phyloP scores from a whole-genome alignment of 345 rosid genomes.

The Bruguiera gymnorhiza region DNA sequence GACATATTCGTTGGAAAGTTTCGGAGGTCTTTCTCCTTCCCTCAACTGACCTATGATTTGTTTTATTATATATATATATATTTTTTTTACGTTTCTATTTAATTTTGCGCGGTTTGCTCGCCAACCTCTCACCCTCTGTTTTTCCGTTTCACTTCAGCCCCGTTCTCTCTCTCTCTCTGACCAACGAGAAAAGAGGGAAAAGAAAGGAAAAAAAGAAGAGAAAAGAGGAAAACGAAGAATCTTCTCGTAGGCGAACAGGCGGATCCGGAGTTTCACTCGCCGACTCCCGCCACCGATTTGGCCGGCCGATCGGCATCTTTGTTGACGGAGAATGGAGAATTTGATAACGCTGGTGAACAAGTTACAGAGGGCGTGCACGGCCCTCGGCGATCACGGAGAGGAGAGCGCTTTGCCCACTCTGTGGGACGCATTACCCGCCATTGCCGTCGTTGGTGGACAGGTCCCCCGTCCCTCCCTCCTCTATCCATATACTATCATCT shows the following conservation, averaged over 20 bases:
- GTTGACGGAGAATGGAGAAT: conserved; percentile 54
- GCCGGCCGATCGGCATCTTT: background rate
- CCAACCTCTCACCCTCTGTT: background rate
- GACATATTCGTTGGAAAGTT: conserved; percentile 2
- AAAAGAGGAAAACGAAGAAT: background rate
- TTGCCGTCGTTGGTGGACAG: conserved; percentile 98
- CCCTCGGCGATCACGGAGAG: conserved; percentile 94
- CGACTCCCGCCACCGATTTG: background rate
- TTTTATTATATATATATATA: too few relatives aligned
- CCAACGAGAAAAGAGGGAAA: background rate
- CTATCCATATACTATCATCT: background rate
- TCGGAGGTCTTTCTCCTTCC: background rate
- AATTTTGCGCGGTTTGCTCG: conserved; percentile 16
- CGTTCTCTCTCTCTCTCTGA: background rate
- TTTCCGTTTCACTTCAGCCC: background rate
- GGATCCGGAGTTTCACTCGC: background rate
- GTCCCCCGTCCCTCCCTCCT: conserved; percentile 22
- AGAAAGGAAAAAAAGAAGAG: background rate
- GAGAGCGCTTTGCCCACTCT: conserved; percentile 94
- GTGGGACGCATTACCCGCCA: conserved; percentile 92
- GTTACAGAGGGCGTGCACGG: conserved; percentile 90
- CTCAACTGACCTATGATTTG: background rate
- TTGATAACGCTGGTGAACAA: conserved; percentile 82
- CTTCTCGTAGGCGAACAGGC: too few relatives aligned
- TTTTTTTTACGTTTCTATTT: too few relatives aligned